Evolutionary conservation across 441 rosid genomes (phyloP).

Genomic region (Croton laevigatus): DNA sequence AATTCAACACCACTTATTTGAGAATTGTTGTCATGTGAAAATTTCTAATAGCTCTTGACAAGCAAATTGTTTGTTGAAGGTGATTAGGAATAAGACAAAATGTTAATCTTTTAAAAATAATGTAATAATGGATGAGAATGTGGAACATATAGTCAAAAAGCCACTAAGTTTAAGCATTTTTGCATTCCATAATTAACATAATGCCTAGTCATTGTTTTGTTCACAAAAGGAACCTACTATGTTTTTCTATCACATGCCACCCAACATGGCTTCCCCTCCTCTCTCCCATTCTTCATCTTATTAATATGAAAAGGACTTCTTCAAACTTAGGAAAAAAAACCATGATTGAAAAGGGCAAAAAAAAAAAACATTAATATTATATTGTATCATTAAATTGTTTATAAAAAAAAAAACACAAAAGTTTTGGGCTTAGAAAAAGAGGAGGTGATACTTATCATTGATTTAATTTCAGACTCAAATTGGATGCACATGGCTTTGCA

Average conservation of each 20-base stretch:
- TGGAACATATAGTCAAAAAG: constrained; percentile 34
- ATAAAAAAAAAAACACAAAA: not conserved
- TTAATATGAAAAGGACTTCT: constrained; percentile 1
- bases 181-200: constrained; percentile 15
- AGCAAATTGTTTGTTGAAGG: not conserved
- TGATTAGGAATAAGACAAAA: constrained; percentile 15
- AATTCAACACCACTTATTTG: too few relatives aligned
- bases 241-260: constrained; percentile 38
- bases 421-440: not conserved
- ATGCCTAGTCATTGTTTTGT: constrained; percentile 31
- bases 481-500: constrained; percentile 18
- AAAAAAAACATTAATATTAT: not conserved
- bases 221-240: constrained; percentile 22
- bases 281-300: constrained; percentile 5
- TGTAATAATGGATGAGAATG: not conserved
- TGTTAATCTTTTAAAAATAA: constrained; percentile 4
- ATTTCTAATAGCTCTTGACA: not conserved
- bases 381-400: not conserved
- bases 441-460: constrained; percentile 8
- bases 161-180: not conserved
- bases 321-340: constrained; percentile 7
- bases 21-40: not conserved
- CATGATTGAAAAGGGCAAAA: not conserved
- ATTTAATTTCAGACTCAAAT: not conserved
- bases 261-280: constrained; percentile 26